Conservation (phyloP, 1,284 basidiomycete species). For the Heterobasidion occidentale region DNA sequence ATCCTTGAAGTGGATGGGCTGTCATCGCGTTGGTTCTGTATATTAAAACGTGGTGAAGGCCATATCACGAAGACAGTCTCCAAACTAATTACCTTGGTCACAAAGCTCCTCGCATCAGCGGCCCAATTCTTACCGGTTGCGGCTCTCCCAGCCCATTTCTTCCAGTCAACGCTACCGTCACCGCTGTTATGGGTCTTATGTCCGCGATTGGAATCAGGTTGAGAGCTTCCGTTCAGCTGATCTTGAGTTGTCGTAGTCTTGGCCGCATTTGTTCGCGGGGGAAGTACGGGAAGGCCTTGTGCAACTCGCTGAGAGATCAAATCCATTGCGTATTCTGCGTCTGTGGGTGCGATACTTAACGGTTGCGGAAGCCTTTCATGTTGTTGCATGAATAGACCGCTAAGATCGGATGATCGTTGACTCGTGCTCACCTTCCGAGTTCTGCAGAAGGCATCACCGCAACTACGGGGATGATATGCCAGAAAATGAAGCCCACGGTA, state of each 20-base stretch:
- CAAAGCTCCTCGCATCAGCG: constrained; percentile 6
- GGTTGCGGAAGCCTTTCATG: constrained; percentile 30
- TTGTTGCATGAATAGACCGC: constrained; percentile 1
- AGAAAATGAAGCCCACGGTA: constrained; percentile 43
- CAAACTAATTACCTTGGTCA: not conserved
- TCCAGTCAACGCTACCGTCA: constrained; percentile 34
- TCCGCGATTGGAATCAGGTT: not conserved
- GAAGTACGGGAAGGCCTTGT: constrained; percentile 39
- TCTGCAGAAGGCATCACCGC: constrained; percentile 39
- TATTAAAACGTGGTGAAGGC: not conserved
- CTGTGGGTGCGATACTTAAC: constrained; percentile 49
- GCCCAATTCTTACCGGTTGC: constrained; percentile 36
- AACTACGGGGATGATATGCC: constrained; percentile 57
- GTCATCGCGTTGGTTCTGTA: not conserved
- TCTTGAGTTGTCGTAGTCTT: not conserved
- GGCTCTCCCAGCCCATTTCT: constrained; percentile 43
- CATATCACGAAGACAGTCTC: not conserved
- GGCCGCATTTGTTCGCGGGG: constrained; percentile 3
- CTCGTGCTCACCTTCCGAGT: constrained; percentile 29
- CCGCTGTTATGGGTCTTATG: not conserved
- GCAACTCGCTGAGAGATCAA: constrained; percentile 54
- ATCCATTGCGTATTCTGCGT: constrained; percentile 62
- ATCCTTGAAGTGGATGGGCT: not conserved
- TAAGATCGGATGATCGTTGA: too few relatives aligned
- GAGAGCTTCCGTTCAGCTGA: not conserved